Percentiles rank a stretch among this genome's conserved stretches.
Evolutionary conservation across 2,329 filamentous ascomycete species (phyloP).

Genomic region (Clarireedia sp.): DNA sequence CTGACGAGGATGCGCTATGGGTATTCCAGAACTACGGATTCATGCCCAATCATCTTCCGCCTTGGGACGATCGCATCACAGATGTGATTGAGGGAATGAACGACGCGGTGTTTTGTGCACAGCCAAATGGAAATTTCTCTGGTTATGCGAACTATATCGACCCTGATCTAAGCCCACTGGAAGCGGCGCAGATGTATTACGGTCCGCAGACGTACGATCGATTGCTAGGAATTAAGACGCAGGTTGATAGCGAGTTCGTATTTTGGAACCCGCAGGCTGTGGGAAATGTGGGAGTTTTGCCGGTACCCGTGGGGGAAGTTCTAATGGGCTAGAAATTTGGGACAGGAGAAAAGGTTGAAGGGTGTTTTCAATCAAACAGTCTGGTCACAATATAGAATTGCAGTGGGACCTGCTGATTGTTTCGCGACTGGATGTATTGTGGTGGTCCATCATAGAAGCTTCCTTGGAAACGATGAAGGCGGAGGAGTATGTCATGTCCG

Average conservation of each 20-base stretch:
- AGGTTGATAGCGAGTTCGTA: constrained; percentile 15
- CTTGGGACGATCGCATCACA: constrained; percentile 13
- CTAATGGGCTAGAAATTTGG: no score
- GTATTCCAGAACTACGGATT: constrained; percentile 19
- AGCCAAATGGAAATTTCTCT: constrained; percentile 22
- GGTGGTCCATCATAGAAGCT: no score
- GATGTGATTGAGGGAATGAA: constrained; percentile 14
- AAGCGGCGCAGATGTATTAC: constrained; percentile 20
- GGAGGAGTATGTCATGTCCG: no score
- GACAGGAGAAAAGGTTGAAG: no score
- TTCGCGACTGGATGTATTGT: no score
- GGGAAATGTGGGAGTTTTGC: constrained; percentile 10
- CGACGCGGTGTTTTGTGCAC: constrained; percentile 15
- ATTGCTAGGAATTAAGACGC: constrained; percentile 18
- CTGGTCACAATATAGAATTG: no score
- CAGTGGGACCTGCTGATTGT: no score
- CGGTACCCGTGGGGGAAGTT: not conserved
- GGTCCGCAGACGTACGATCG: constrained; percentile 17
- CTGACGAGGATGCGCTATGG: constrained; percentile 19
- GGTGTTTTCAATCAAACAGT: no score
- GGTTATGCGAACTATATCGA: constrained; percentile 25
- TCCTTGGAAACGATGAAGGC: no score
- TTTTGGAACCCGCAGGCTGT: constrained; percentile 19
- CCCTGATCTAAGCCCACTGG: constrained; percentile 9
- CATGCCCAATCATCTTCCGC: constrained; percentile 6